Conservation (phyloP, 345 rosid species). For the Salix exigua region DNA sequence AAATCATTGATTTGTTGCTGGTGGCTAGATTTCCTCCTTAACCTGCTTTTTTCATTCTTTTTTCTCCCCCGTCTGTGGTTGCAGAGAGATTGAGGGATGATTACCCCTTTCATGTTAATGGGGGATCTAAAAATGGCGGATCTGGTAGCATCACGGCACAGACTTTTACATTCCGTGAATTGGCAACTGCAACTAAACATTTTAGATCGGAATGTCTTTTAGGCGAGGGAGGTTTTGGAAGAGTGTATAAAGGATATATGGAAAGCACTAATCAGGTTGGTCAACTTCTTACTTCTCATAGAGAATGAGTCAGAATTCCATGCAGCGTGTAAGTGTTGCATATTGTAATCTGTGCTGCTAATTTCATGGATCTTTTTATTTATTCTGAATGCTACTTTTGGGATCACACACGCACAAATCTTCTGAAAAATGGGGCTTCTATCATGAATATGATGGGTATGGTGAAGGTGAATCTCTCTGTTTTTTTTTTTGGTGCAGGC, state of each 20-base stretch:
- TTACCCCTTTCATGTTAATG: neutral
- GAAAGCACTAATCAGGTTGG: slow-evolving; percentile 26
- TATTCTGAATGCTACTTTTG: neutral
- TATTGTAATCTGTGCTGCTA: neutral
- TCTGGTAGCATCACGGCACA: slow-evolving; percentile 14
- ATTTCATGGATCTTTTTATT: neutral
- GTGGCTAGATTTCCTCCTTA: too few species aligned
- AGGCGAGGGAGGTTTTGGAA: slow-evolving; percentile 34
- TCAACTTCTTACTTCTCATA: neutral
- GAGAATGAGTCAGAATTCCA: neutral
- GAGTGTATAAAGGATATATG: slow-evolving; percentile 22
- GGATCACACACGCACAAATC: neutral
- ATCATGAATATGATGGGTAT: neutral
- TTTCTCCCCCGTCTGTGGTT: neutral
- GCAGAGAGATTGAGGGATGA: slow-evolving; percentile 12
- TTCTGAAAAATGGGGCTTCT: neutral
- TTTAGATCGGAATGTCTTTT: slow-evolving; percentile 20
- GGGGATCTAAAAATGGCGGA: slow-evolving; percentile 1
- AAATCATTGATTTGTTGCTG: neutral
- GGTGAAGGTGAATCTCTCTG: neutral
- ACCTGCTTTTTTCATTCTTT: neutral
- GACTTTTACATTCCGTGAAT: slow-evolving; percentile 22
- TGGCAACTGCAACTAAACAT: slow-evolving; percentile 19
- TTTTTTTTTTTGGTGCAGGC: slow-evolving; percentile 37
- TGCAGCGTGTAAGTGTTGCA: neutral